phyloP scores from a whole-genome alignment of 164 flowering plant genomes.

The Chimonanthus praecox region DNA sequence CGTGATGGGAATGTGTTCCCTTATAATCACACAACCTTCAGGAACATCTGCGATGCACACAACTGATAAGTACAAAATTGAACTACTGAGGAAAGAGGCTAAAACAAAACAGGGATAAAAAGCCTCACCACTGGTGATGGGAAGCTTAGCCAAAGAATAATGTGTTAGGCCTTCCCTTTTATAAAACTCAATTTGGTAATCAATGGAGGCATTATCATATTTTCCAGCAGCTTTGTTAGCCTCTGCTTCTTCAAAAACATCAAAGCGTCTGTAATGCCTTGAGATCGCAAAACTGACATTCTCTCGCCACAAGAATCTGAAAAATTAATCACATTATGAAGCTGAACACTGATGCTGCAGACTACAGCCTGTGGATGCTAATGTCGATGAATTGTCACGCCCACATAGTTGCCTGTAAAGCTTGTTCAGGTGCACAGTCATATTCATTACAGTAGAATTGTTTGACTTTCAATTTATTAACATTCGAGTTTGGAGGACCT shows the following conservation, averaged over 20 bases:
- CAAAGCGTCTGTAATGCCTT: conserved; percentile 87
- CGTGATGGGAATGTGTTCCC: conserved; percentile 83
- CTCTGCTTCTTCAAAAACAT: conserved; percentile 90
- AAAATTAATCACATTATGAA: neutral
- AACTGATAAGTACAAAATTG: conserved; percentile 4
- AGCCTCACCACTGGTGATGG: conserved; percentile 83
- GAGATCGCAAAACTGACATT: conserved; percentile 92
- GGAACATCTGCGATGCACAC: conserved; percentile 72
- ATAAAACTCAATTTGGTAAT: conserved; percentile 77
- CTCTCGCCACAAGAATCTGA: conserved; percentile 88
- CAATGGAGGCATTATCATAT: conserved; percentile 81
- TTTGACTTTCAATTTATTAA: too few species aligned
- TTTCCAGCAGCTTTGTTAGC: conserved; percentile 97
- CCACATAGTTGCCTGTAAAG: too few species aligned
- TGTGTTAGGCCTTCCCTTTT: conserved; percentile 80
- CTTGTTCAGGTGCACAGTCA: too few species aligned
- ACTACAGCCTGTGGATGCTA: too few species aligned
- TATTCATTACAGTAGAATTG: too few species aligned
- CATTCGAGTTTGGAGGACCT: too few species aligned
- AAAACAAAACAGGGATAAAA: neutral
- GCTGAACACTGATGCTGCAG: too few species aligned
- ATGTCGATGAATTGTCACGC: too few species aligned
- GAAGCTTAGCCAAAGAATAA: conserved; percentile 78
- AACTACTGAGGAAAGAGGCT: conserved; percentile 1
- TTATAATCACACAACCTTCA: conserved; percentile 88